Conservation (phyloP, 352 stramenopile species). For the Globisporangium emineosum region DNA sequence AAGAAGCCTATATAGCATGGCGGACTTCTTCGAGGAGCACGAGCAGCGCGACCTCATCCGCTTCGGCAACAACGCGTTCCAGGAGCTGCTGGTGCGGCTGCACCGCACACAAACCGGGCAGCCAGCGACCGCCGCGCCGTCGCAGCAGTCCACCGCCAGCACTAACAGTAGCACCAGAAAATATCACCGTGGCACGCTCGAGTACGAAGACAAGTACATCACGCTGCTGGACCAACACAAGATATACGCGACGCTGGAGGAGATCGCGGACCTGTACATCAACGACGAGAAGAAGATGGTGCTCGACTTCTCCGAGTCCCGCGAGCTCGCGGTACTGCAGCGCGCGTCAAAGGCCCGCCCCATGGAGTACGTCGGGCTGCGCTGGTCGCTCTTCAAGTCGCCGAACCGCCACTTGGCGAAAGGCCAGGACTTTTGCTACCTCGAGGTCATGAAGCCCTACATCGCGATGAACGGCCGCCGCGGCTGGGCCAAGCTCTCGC, state of each 20-base stretch:
- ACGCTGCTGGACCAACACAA: slow-evolving; percentile 53
- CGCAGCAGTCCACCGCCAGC: background rate
- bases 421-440: slow-evolving; percentile 73
- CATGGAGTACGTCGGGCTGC: slow-evolving; percentile 55
- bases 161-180: background rate
- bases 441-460: slow-evolving; percentile 74
- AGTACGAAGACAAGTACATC: slow-evolving; percentile 35
- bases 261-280: slow-evolving; percentile 64
- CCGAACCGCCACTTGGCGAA: slow-evolving; percentile 50
- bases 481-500: slow-evolving; percentile 63
- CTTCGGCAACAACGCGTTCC: slow-evolving; percentile 40
- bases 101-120: slow-evolving; percentile 25
- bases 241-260: slow-evolving; percentile 60
- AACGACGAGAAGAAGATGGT: slow-evolving; percentile 64
- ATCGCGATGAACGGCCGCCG: slow-evolving; percentile 44
- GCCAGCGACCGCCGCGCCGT: too few relatives aligned
- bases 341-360: slow-evolving; percentile 28
- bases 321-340: slow-evolving; percentile 49
- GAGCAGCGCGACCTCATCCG: slow-evolving; percentile 42
- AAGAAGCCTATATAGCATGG: background rate
- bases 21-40: slow-evolving; percentile 26
- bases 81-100: slow-evolving; percentile 37
- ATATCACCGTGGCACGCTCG: slow-evolving; percentile 20
- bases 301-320: slow-evolving; percentile 70
- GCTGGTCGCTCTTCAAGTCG: slow-evolving; percentile 68